Evolutionary conservation across 306 rosid genomes (phyloP).

Genomic region (Dicorynia guianensis): DNA sequence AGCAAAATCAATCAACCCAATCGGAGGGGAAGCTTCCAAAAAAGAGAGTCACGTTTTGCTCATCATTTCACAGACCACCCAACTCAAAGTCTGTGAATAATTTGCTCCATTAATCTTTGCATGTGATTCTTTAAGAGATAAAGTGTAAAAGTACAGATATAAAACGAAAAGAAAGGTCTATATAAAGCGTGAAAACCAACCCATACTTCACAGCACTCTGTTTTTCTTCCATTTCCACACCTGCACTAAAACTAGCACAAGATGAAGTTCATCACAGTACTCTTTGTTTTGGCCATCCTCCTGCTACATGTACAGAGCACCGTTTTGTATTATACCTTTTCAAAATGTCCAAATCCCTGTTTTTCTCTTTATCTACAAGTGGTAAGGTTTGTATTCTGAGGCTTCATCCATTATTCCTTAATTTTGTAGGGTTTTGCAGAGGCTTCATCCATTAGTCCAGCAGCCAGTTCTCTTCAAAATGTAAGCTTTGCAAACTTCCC

Average conservation of each 20-base stretch:
- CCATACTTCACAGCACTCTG: neutral
- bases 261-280: constrained; percentile 45
- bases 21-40: constrained; percentile 45
- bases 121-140: constrained; percentile 25
- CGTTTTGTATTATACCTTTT: neutral
- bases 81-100: constrained; percentile 33
- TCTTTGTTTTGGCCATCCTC: constrained; percentile 31
- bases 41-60: neutral
- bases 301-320: constrained; percentile 39
- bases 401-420: neutral
- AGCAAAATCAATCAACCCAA: neutral
- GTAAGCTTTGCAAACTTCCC: constrained; percentile 33
- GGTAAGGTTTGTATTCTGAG: neutral
- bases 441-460: constrained; percentile 44
- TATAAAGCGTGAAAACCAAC: neutral
- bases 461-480: constrained; percentile 36
- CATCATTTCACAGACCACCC: neutral
- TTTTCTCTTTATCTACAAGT: neutral
- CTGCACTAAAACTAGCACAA: neutral
- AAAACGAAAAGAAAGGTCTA: neutral
- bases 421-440: constrained; percentile 53
- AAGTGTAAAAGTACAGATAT: neutral
- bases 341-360: neutral
- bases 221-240: neutral
- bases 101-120: neutral